Evolutionary conservation across 257 asterid species (phyloP).

Genomic region (Gentiana straminea): DNA sequence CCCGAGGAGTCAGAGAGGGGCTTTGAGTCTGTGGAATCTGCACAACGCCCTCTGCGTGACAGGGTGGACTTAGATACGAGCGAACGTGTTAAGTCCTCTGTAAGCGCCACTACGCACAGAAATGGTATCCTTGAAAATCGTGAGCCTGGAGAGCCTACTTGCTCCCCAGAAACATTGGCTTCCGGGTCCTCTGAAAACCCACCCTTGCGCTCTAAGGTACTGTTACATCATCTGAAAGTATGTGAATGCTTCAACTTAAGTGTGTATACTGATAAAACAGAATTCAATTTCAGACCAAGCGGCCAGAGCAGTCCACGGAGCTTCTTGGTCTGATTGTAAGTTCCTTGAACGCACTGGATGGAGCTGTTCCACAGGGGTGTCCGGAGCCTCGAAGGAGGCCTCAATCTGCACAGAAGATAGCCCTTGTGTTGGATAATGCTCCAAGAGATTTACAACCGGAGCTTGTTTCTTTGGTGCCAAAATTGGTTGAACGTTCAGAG

Average conservation of each 20-base stretch:
- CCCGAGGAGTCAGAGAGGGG: slow-evolving; percentile 70
- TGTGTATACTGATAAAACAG: slow-evolving; percentile 18
- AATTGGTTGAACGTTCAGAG: slow-evolving; percentile 90
- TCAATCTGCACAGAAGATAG: slow-evolving; percentile 89
- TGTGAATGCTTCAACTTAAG: slow-evolving; percentile 12
- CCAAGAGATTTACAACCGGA: slow-evolving; percentile 92
- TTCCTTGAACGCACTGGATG: slow-evolving; percentile 97
- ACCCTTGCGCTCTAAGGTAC: slow-evolving; percentile 71
- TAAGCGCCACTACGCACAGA: slow-evolving; percentile 59
- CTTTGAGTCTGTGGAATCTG: slow-evolving; percentile 39
- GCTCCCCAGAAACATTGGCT: slow-evolving; percentile 85
- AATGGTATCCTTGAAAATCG: slow-evolving; percentile 22
- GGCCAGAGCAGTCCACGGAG: slow-evolving; percentile 99
- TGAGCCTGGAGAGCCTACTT: slow-evolving; percentile 42
- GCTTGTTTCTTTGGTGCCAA: slow-evolving; percentile 85
- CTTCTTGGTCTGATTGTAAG: slow-evolving; percentile 97
- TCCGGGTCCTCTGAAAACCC: slow-evolving; percentile 56
- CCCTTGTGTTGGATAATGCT: slow-evolving; percentile 91
- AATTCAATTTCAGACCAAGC: slow-evolving; percentile 58
- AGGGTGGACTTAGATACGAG: slow-evolving; percentile 50
- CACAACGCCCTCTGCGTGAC: slow-evolving; percentile 38
- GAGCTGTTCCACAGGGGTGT: slow-evolving; percentile 95
- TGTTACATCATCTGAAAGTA: slow-evolving; percentile 14
- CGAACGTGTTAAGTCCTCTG: slow-evolving; percentile 45
- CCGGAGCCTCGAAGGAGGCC: slow-evolving; percentile 99